These are phyloP conservation scores for Triticum urartu DNA, from an alignment of 176 grass and related monocot species.

Conservation along the genomic window DNA sequence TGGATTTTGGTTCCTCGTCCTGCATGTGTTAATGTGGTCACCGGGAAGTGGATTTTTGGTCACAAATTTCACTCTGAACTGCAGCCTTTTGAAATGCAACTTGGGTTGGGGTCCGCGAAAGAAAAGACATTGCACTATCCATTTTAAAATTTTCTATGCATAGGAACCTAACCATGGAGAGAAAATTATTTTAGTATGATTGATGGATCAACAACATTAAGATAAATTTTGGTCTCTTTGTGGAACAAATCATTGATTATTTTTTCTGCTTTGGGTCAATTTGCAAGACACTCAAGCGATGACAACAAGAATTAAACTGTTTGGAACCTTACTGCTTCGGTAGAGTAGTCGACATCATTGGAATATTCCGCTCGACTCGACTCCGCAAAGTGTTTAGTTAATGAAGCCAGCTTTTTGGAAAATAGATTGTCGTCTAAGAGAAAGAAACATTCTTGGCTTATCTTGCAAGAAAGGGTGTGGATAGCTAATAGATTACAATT, in stretches of 20 bases:
- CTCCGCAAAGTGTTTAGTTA: background rate
- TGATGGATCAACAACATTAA: background rate
- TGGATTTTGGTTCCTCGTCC: too few species aligned
- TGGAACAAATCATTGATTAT: background rate
- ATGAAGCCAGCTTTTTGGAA: background rate
- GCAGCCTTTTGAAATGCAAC: background rate
- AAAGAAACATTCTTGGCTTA: background rate
- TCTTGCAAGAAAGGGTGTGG: background rate
- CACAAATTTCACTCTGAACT: too few species aligned
- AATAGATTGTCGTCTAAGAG: background rate
- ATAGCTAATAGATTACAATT: background rate
- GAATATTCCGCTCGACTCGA: background rate
- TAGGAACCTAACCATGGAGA: too few species aligned
- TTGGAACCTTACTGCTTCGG: background rate
- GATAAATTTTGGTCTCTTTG: background rate
- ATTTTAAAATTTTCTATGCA: too few species aligned
- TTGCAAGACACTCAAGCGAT: background rate
- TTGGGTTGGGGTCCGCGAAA: background rate
- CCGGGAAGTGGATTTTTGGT: too few species aligned
- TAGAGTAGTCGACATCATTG: background rate
- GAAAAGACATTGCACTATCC: background rate
- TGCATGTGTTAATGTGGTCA: too few species aligned
- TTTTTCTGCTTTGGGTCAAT: background rate
- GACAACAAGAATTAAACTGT: background rate
- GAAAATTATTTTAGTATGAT: too few species aligned